Conservation (phyloP, 805 yeast species). For the Sugiyamaella mastotermitis region DNA sequence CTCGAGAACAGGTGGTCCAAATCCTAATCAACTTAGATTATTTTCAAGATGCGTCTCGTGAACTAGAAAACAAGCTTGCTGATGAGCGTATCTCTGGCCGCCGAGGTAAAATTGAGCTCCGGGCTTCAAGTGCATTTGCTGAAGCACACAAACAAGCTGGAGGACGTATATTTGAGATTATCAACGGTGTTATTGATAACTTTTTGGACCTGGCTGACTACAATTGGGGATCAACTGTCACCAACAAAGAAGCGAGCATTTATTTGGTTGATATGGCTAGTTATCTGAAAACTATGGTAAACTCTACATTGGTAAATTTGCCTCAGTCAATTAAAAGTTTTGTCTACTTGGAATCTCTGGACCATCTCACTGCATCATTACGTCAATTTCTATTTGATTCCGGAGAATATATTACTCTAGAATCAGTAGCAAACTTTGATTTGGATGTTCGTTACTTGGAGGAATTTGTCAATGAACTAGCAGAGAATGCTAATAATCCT, state of each 20-base stretch:
- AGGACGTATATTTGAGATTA: slow-evolving; percentile 70
- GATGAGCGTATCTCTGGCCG: slow-evolving; percentile 31
- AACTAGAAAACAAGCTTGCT: slow-evolving; percentile 44
- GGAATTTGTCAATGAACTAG: slow-evolving; percentile 32
- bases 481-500: slow-evolving; percentile 25
- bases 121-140: slow-evolving; percentile 50
- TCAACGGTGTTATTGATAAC: slow-evolving; percentile 73
- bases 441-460: slow-evolving; percentile 76
- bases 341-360: slow-evolving; percentile 81
- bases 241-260: slow-evolving; percentile 58
- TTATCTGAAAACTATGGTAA: slow-evolving; percentile 77
- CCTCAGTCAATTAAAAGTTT: slow-evolving; percentile 74
- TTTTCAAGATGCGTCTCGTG: slow-evolving; percentile 68
- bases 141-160: slow-evolving; percentile 68
- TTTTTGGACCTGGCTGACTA: slow-evolving; percentile 79
- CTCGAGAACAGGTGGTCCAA: slow-evolving; percentile 88
- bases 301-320: slow-evolving; percentile 73
- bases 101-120: slow-evolving; percentile 38
- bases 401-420: slow-evolving; percentile 47
- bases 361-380: slow-evolving; percentile 69
- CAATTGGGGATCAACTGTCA: slow-evolving; percentile 61
- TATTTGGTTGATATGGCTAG: slow-evolving; percentile 79
- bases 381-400: slow-evolving; percentile 53
- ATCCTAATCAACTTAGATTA: slow-evolving; percentile 83
- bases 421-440: slow-evolving; percentile 67